Evolutionary conservation across 1,139 yeast species (phyloP), one percentile per base, ranked within the genome.

Genomic region (Kazachstania sp.): DNA sequence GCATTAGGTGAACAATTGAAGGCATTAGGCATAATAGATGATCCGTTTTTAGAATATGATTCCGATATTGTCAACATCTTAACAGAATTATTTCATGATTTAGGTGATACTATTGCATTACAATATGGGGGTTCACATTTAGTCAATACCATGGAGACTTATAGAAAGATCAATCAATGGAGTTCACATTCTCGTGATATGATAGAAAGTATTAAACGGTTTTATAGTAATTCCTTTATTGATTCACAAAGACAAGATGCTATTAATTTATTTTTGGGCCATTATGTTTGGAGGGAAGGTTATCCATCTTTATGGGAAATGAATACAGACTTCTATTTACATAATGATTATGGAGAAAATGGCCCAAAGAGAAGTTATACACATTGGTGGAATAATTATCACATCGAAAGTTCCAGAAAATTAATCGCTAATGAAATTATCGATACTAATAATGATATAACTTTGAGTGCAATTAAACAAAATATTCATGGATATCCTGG

Each of bases 191-290:
- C 98, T 0, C 74, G 98, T 55, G 99, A 94, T 66, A 81, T 92
- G 75, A 79, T 94, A 55, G 97, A 94, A 60, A 86, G 95, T 60
- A 85, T 94, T 49, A 84, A 92, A 55, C 71, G 99, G 55, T 94
- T 90, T 55, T 94, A 94, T 64, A 86, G 95, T 51, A 94, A 94
- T 64, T 88, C 97, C 0, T 94, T 94, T 63, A 79, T 94, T 67
- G 99, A 94, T 68, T 90, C 94, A 53, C 95, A 90, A 51, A 72
- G 98, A 52, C 99, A 94, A 66, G 97, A 94, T 53, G 97, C 97
- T 0, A 92, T 92, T 49, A 94, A 94, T 62, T 67, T 94, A 42
- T 94, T 94, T 63, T 70, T 94, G 51, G 98, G 98, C 0, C 87
- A 90, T 61, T 92, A 87, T 64, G 79, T 81, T 28, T 86, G 88